phyloP scores from a whole-genome alignment of 164 flowering plant genomes.

The Sedum album region DNA sequence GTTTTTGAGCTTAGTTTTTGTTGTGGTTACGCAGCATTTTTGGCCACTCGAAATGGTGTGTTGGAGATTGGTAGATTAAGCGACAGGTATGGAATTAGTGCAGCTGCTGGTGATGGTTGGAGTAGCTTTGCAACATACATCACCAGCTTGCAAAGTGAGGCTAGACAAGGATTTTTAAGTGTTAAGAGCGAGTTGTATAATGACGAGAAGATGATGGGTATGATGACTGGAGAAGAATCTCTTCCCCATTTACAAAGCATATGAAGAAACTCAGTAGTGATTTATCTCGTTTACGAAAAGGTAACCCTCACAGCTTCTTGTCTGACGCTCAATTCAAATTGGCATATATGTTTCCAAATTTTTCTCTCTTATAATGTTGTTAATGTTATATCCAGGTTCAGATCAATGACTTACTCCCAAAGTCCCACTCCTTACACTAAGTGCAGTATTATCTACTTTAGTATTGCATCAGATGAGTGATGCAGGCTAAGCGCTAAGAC shows the following conservation, averaged over 20 bases:
- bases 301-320: not conserved
- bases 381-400: not conserved
- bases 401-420: not conserved
- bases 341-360: not conserved
- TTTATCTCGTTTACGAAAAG: constrained; percentile 19
- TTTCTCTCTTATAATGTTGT: not conserved
- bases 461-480: too few species aligned
- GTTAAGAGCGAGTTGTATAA: constrained; percentile 14
- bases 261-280: constrained; percentile 15
- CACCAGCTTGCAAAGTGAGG: constrained; percentile 20
- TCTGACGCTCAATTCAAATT: not conserved
- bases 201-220: constrained; percentile 14
- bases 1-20: not conserved
- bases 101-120: constrained; percentile 28
- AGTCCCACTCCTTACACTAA: too few species aligned
- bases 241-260: constrained; percentile 14
- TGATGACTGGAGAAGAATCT: constrained; percentile 14
- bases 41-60: constrained; percentile 29
- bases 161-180: constrained; percentile 18
- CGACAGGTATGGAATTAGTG: constrained; percentile 18
- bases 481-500: too few species aligned
- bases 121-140: constrained; percentile 23
- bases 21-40: constrained; percentile 22
- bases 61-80: constrained; percentile 18
- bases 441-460: too few species aligned